These are phyloP conservation scores for Aspergillus bridgeri DNA, from an alignment of 495 filamentous ascomycete species.

Conservation along the genomic window DNA sequence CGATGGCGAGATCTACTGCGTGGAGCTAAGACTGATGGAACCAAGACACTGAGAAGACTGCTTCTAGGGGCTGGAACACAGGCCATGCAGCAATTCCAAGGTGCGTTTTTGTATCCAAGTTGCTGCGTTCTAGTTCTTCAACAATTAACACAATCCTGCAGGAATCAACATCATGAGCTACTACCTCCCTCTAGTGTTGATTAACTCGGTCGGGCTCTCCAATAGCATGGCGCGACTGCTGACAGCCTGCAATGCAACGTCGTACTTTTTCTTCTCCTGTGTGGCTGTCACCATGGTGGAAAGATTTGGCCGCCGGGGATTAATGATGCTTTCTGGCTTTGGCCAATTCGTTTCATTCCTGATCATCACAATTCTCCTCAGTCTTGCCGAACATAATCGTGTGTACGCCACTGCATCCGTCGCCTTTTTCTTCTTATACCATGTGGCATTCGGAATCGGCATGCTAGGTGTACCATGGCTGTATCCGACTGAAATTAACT, in stretches of 20 bases:
- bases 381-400: slow-evolving; percentile 35
- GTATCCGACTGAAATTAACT: slow-evolving; percentile 62
- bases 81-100: slow-evolving; percentile 50
- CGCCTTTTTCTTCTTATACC: slow-evolving; percentile 54
- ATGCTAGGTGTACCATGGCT: slow-evolving; percentile 59
- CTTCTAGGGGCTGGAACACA: slow-evolving; percentile 50
- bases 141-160: not conserved
- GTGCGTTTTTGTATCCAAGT: not conserved
- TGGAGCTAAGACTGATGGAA: slow-evolving; percentile 35
- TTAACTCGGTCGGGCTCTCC: slow-evolving; percentile 45
- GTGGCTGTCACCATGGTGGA: slow-evolving; percentile 48
- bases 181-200: slow-evolving; percentile 50
- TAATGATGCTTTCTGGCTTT: slow-evolving; percentile 47
- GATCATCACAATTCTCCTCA: slow-evolving; percentile 54
- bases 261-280: slow-evolving; percentile 47
- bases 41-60: slow-evolving; percentile 46
- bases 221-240: slow-evolving; percentile 47
- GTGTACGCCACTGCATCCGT: slow-evolving; percentile 41
- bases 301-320: slow-evolving; percentile 46
- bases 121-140: not conserved
- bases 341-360: slow-evolving; percentile 50
- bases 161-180: slow-evolving; percentile 49
- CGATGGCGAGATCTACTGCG: slow-evolving; percentile 46
- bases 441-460: slow-evolving; percentile 51
- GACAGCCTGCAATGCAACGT: slow-evolving; percentile 48